These are phyloP conservation scores for Gloeopeniophorella convolvens DNA, from an alignment of 768 basidiomycete species.

Conservation along the genomic window DNA sequence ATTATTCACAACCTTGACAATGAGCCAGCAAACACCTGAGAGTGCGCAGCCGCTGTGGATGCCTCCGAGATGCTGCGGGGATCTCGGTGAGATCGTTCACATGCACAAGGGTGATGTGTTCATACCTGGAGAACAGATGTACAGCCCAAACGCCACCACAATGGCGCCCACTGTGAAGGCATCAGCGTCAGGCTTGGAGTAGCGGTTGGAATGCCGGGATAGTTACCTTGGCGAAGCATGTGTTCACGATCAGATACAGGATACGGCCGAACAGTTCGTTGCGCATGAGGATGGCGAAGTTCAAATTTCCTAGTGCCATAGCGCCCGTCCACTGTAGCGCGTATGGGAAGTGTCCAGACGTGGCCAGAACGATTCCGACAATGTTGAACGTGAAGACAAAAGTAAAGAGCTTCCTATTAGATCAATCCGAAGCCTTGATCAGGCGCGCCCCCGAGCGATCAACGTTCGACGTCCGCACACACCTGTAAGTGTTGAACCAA, in stretches of 20 bases:
- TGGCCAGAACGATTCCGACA: constrained; percentile 52
- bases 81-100: not conserved
- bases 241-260: constrained; percentile 65
- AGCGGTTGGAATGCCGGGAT: not conserved
- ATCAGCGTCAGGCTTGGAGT: not conserved
- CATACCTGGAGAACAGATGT: constrained; percentile 64
- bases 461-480: constrained; percentile 13
- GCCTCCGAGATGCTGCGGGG: constrained; percentile 36
- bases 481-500: constrained; percentile 82
- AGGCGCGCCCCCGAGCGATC: not conserved
- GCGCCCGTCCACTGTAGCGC: constrained; percentile 60
- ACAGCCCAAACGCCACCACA: constrained; percentile 65
- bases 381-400: constrained; percentile 55
- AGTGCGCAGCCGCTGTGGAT: constrained; percentile 39
- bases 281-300: constrained; percentile 65
- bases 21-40: constrained; percentile 34
- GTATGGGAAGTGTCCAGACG: constrained; percentile 61
- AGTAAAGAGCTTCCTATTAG: constrained; percentile 65
- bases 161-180: constrained; percentile 55
- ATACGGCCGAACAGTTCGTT: constrained; percentile 81
- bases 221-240: constrained; percentile 65
- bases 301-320: constrained; percentile 68
- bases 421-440: not conserved
- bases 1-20: constrained; percentile 31
- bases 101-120: not conserved